Percentiles rank a stretch among this genome's conserved stretches.
These are phyloP conservation scores for Citrullus mucosospermus DNA, from an alignment of 306 rosid genomes.

Conservation along the genomic window DNA sequence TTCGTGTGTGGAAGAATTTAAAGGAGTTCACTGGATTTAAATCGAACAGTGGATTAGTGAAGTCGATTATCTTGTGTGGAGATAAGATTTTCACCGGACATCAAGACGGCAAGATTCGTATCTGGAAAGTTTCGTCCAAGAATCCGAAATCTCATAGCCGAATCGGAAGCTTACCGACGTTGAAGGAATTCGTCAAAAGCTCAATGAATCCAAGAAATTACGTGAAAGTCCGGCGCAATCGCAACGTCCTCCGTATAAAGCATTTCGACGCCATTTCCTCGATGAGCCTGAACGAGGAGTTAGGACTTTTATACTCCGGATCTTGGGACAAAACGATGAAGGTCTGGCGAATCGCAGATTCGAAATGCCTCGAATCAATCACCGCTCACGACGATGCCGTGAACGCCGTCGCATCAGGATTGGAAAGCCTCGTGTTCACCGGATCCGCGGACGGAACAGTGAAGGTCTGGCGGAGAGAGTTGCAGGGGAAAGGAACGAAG, in stretches of 20 bases:
- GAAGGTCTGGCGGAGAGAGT: constrained; percentile 61
- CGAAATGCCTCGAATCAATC: constrained; percentile 58
- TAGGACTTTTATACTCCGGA: constrained; percentile 50
- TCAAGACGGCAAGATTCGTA: constrained; percentile 85
- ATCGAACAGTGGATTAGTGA: constrained; percentile 68
- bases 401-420: constrained; percentile 46
- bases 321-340: constrained; percentile 85
- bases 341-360: constrained; percentile 65
- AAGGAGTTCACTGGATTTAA: constrained; percentile 68
- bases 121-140: constrained; percentile 46
- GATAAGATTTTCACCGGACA: constrained; percentile 75
- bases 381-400: constrained; percentile 88
- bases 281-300: constrained; percentile 47
- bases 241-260: constrained; percentile 47
- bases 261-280: constrained; percentile 78
- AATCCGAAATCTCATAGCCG: constrained; percentile 29
- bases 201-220: constrained; percentile 77
- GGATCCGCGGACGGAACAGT: constrained; percentile 93
- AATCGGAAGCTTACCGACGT: constrained; percentile 61
- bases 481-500: constrained; percentile 19
- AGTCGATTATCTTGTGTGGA: constrained; percentile 50
- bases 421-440: constrained; percentile 32
- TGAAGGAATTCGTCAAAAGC: constrained; percentile 47
- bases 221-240: constrained; percentile 47
- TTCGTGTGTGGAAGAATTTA: constrained; percentile 76